phyloP scores from a whole-genome alignment of 192 early-diverging fungal species.

The Haplosporangium gracile region DNA sequence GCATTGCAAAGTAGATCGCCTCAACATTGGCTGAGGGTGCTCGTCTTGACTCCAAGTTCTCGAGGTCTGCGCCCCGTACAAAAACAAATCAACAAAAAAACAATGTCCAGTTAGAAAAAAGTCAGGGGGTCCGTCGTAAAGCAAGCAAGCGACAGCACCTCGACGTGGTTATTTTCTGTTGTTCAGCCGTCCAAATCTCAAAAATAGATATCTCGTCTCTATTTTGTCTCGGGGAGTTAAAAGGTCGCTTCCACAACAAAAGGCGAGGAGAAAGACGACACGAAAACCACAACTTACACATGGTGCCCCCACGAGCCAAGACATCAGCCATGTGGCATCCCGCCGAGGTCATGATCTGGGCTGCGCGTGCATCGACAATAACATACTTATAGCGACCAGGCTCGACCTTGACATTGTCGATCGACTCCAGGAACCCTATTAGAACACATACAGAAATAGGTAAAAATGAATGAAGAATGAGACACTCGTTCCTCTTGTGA shows the following conservation, averaged over 20 bases:
- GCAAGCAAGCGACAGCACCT: background rate
- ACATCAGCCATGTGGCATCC: slow-evolving; percentile 78
- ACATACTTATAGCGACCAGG: slow-evolving; percentile 86
- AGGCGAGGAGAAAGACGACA: background rate
- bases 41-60: slow-evolving; percentile 70
- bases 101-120: background rate
- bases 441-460: background rate
- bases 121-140: background rate
- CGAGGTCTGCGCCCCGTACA: slow-evolving; percentile 51
- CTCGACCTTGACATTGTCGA: slow-evolving; percentile 55
- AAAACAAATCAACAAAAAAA: background rate
- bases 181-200: background rate
- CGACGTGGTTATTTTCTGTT: background rate
- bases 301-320: slow-evolving; percentile 72
- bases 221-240: background rate
- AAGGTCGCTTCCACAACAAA: background rate
- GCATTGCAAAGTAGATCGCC: slow-evolving; percentile 74
- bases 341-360: slow-evolving; percentile 77
- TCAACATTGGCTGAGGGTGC: slow-evolving; percentile 70
- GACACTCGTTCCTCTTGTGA: background rate
- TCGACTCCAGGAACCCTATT: slow-evolving; percentile 51
- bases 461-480: background rate
- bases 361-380: slow-evolving; percentile 80
- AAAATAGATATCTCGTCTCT: background rate
- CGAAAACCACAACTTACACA: slow-evolving; percentile 58